Evolutionary conservation across 2,329 filamentous ascomycete species (phyloP).

Genomic region (Phialophora macrospora): DNA sequence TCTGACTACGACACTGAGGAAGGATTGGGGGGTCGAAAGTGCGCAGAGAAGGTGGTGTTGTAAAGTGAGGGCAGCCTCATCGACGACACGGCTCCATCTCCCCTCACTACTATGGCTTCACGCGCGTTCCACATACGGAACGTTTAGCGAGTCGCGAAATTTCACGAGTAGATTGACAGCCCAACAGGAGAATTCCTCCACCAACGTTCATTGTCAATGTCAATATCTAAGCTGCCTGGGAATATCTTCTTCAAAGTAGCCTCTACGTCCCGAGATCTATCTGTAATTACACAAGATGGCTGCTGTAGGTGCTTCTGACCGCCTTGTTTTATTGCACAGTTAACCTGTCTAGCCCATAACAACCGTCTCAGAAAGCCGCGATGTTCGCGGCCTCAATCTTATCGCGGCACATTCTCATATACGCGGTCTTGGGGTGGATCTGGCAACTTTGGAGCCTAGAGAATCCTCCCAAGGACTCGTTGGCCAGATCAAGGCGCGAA

Average conservation of each 20-base stretch:
- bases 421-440: conserved; percentile 89
- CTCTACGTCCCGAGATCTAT: background rate
- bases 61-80: background rate
- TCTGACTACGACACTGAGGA: background rate
- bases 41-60: background rate
- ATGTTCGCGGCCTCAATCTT: conserved; percentile 94
- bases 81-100: background rate
- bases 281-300: conserved; percentile 28
- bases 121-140: background rate
- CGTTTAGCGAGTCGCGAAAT: conserved; percentile 1
- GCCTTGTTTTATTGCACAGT: background rate
- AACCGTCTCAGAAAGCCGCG: conserved; percentile 92
- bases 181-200: background rate
- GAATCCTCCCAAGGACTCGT: conserved; percentile 88
- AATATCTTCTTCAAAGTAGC: background rate
- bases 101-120: background rate
- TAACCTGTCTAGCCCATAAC: conserved; percentile 62
- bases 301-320: conserved; percentile 26
- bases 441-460: conserved; percentile 86
- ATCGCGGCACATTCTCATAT: conserved; percentile 99
- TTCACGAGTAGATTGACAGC: background rate
- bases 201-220: background rate
- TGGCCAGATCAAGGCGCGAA: conserved; percentile 93
- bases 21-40: background rate
- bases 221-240: background rate